Evolutionary conservation across 805 yeast species (phyloP).

Genomic region (Scheffersomyces coipomensis): DNA sequence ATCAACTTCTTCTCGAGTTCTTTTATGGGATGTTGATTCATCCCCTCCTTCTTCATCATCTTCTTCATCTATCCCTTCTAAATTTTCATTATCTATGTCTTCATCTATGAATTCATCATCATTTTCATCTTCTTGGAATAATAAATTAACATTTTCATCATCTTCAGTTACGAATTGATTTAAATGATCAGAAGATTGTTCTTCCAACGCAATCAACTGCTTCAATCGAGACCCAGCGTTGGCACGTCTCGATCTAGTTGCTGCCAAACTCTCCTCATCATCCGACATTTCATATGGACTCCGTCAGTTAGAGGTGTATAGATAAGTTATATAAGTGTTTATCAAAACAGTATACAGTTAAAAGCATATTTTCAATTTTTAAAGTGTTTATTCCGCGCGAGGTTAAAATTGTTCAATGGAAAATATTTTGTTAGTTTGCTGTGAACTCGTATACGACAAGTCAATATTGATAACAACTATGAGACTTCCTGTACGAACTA

Average conservation of each 20-base stretch:
- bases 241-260: slow-evolving; percentile 72
- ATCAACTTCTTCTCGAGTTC: slow-evolving; percentile 15
- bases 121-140: slow-evolving; percentile 55
- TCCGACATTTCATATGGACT: slow-evolving; percentile 4
- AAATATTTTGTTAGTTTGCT: no score
- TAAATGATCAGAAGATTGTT: slow-evolving; percentile 37
- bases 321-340: no score
- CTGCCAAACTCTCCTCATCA: slow-evolving; percentile 58
- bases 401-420: no score
- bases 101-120: slow-evolving; percentile 27
- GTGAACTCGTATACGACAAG: no score
- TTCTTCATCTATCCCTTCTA: slow-evolving; percentile 12
- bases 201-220: slow-evolving; percentile 70
- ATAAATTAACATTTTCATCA: slow-evolving; percentile 69
- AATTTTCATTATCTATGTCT: slow-evolving; percentile 15
- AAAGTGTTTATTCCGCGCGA: no score
- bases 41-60: slow-evolving; percentile 18
- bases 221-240: slow-evolving; percentile 89
- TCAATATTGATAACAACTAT: neutral
- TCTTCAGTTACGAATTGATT: slow-evolving; percentile 50
- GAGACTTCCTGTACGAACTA: neutral
- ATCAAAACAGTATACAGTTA: neutral
- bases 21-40: slow-evolving; percentile 5
- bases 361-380: no score
- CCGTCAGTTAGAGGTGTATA: no score